Evolutionary conservation across 306 rosid species (phyloP).

Genomic region (Vachellia collinsii): DNA sequence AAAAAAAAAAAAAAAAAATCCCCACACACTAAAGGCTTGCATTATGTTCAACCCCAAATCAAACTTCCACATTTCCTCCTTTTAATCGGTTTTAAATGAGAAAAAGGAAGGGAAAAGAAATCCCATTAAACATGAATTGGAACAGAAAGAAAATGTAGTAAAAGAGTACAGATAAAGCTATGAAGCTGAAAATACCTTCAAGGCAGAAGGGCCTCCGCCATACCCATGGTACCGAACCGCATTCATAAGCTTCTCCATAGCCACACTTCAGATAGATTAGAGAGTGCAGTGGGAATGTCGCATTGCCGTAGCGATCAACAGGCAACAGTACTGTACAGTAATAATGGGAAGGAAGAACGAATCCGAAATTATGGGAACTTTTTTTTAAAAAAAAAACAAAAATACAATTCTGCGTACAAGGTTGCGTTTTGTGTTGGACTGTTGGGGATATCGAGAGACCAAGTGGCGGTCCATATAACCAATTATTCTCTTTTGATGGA

Average conservation of each 20-base stretch:
- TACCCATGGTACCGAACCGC: conserved; percentile 66
- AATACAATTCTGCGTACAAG: no score
- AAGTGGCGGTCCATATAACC: no score
- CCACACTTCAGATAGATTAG: neutral
- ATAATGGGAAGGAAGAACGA: neutral
- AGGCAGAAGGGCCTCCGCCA: conserved; percentile 67
- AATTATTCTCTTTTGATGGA: no score
- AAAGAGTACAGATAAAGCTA: neutral
- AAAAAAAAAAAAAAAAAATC: no score
- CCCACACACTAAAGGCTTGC: neutral
- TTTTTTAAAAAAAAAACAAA: no score
- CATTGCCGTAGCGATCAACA: neutral
- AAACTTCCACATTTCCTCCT: neutral
- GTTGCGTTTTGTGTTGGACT: no score
- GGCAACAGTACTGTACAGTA: no score
- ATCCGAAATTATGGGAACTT: neutral
- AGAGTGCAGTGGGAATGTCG: neutral
- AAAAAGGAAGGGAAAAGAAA: neutral
- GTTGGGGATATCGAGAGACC: no score
- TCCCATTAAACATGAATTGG: neutral
- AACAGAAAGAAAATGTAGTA: neutral
- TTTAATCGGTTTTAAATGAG: neutral
- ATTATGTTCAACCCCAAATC: neutral
- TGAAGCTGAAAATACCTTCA: conserved; percentile 53
- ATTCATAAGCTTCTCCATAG: conserved; percentile 59